Base-by-base conservation (phyloP, 2,329 filamentous ascomycete genomes). In the Ciborinia camelliae region DNA sequence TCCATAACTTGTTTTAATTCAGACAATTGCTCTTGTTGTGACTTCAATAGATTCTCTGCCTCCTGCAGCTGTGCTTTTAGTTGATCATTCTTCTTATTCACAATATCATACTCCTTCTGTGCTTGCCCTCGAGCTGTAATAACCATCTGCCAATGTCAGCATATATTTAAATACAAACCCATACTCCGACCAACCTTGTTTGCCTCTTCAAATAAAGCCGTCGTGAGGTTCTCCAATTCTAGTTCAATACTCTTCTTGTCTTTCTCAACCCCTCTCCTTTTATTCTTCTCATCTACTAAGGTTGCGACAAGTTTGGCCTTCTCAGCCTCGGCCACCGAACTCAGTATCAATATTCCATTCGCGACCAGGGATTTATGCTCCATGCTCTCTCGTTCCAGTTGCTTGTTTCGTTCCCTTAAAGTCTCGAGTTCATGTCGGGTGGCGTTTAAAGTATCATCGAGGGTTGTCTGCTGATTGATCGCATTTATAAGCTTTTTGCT, bases 401-500 rank as follows among this genome's bases (percentile, higher is more conserved):
- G 81, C 62, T 81, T 81, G 62, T 96, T 84, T 71, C 84, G 85
- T 55, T 88, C 84, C 66, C 83, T 85, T 10, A 92, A 86, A 41
- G 84, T 77, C 63, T 96, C 91, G 54, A 98, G 81, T 74, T 98
- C 92, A 75, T 93, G 89, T 45, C 92, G 86, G 20, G 92, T 90
- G 60, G 87, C 87, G 58, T 91, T 89, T 23, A 99, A 81, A 14
- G 87, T 90, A 76, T 99, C 95, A 77, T 98, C 95, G 52, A 99
- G 84, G 28, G 85, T 88, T 9, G 93, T 97, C 77, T 97, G 93
- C 76, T 96, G 90, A 75, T 99, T 99, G 78, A 99, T 97, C 52
- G 95, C 94, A 74, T 95, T 94, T 72, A 99, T 94, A 68, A 99
- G 86, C 77, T 99, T 99, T 57, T 92, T 94, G 78, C 92, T 98